A percentile compares a stretch with the other conserved stretches of the same genome.
Evolutionary conservation across 202 grass and related monocot genomes (phyloP).

Genomic region (Dendrocalamus latiflorus): DNA sequence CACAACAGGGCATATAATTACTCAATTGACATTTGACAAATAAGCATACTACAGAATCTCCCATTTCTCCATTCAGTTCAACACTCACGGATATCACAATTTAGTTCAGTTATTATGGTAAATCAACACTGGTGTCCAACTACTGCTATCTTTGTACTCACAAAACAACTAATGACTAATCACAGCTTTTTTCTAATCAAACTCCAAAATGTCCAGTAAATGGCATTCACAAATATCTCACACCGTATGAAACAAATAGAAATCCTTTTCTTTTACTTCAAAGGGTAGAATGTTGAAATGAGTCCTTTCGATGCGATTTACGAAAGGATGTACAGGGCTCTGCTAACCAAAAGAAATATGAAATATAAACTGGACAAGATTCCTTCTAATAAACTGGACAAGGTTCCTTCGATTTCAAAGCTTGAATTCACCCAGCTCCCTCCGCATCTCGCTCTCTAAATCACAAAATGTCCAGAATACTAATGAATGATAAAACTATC

Average conservation of each 20-base stretch:
- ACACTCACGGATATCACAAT: background rate
- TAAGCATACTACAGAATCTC: background rate
- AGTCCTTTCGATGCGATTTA: background rate
- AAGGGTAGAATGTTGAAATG: background rate
- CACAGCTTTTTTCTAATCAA: constrained; percentile 4
- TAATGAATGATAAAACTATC: background rate
- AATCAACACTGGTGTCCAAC: background rate
- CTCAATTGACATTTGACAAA: background rate
- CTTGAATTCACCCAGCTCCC: background rate
- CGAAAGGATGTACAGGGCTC: background rate
- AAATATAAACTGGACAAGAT: background rate
- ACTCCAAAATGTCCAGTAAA: background rate
- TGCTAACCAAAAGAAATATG: background rate
- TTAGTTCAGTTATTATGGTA: constrained; percentile 11
- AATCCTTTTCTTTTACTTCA: background rate
- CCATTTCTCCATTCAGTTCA: background rate
- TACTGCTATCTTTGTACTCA: background rate
- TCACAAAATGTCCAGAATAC: background rate
- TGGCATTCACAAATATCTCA: background rate
- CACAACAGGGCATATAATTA: background rate
- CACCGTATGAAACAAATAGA: background rate
- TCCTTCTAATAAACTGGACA: too few species aligned
- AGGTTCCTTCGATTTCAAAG: too few species aligned
- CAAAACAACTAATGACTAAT: background rate
- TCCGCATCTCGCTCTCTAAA: background rate